Conservation (phyloP, 2,329 filamentous ascomycete genomes). For the Cytospora schulzeri region DNA sequence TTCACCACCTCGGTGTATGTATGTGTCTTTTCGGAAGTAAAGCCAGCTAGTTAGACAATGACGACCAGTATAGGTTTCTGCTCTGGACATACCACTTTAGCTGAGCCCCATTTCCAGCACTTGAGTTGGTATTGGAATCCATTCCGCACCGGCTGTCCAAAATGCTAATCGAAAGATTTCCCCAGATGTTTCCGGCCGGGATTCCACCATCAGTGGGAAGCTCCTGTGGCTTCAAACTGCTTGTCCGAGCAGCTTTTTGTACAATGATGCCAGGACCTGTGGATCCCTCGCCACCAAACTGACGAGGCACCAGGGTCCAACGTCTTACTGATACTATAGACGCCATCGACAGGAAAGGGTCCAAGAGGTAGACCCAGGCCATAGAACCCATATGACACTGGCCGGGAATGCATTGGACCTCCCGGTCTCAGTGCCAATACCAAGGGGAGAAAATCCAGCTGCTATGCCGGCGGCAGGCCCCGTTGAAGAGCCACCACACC, state of each 20-base stretch:
- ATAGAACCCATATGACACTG: constrained; percentile 41
- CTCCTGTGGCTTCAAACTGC: not conserved
- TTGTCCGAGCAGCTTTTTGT: constrained; percentile 19
- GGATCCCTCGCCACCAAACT: constrained; percentile 32
- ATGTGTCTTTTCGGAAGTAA: constrained; percentile 23
- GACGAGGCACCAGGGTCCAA: constrained; percentile 32
- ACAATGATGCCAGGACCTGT: constrained; percentile 29
- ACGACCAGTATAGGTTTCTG: too few species aligned
- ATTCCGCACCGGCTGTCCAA: constrained; percentile 29
- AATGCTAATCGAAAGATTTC: constrained; percentile 28
- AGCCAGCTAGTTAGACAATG: too few species aligned
- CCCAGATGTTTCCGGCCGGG: not conserved
- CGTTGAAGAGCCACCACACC: constrained; percentile 34
- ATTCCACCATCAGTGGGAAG: not conserved
- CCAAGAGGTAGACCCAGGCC: constrained; percentile 37
- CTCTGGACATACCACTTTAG: constrained; percentile 28
- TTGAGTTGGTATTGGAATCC: constrained; percentile 6
- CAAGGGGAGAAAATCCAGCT: constrained; percentile 43
- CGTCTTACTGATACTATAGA: constrained; percentile 27
- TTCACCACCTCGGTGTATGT: constrained; percentile 27
- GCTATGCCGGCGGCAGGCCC: constrained; percentile 43
- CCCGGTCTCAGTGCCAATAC: constrained; percentile 41
- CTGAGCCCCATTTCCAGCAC: constrained; percentile 30
- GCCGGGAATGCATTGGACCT: constrained; percentile 43
- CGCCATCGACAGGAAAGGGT: constrained; percentile 26